phyloP scores from a whole-genome alignment of 805 yeast species.

The Saturnispora zaruensis region DNA sequence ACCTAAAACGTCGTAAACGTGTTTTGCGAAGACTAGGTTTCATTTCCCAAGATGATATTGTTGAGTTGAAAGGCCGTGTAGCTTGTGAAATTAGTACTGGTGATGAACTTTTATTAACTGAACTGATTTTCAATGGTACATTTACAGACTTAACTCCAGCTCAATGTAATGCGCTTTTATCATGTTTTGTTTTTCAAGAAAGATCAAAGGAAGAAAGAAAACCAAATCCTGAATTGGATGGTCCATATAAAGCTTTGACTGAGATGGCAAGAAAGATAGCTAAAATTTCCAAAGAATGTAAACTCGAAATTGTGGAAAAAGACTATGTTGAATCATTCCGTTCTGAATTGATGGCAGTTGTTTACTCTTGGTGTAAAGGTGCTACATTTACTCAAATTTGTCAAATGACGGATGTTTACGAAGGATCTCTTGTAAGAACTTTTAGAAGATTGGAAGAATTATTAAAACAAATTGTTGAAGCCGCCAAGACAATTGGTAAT shows the following conservation, averaged over 20 bases:
- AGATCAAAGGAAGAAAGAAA: slow-evolving; percentile 83
- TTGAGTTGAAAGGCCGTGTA: slow-evolving; percentile 84
- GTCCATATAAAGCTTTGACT: slow-evolving; percentile 79
- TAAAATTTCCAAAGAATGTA: slow-evolving; percentile 79
- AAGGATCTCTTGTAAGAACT: slow-evolving; percentile 91
- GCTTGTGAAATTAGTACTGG: slow-evolving; percentile 96
- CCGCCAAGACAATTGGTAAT: slow-evolving; percentile 93
- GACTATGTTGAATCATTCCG: slow-evolving; percentile 90
- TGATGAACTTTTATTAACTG: slow-evolving; percentile 78
- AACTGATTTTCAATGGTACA: slow-evolving; percentile 89
- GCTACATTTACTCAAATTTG: slow-evolving; percentile 94
- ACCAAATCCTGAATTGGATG: slow-evolving; percentile 82
- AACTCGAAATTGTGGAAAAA: slow-evolving; percentile 81
- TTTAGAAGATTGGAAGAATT: slow-evolving; percentile 92
- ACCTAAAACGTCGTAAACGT: slow-evolving; percentile 83
- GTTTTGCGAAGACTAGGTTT: slow-evolving; percentile 89
- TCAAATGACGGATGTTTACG: slow-evolving; percentile 98
- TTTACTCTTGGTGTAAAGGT: slow-evolving; percentile 93
- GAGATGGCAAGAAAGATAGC: slow-evolving; percentile 91
- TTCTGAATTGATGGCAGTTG: slow-evolving; percentile 94
- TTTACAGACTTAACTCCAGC: slow-evolving; percentile 82
- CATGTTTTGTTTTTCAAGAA: slow-evolving; percentile 96
- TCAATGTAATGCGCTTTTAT: slow-evolving; percentile 84
- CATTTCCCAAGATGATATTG: slow-evolving; percentile 77
- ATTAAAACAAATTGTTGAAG: slow-evolving; percentile 79